These are phyloP conservation scores for Datura wrightii DNA, from an alignment of 257 asterid species.

Conservation along the genomic window DNA sequence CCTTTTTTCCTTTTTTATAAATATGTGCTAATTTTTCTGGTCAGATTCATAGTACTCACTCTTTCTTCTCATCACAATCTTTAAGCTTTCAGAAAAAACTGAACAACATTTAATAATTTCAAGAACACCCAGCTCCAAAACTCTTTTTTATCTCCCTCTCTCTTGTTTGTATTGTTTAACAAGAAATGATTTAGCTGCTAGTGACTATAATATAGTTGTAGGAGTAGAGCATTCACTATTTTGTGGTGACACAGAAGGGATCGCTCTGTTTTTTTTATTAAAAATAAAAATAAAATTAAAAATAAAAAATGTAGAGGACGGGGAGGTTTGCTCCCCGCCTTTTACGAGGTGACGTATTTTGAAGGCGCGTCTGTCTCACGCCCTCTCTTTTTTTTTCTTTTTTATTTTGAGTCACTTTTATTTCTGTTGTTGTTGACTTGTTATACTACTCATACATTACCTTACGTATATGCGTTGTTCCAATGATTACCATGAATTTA, in stretches of 20 bases:
- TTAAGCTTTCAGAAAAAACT: too few relatives aligned
- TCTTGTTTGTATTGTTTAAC: not conserved
- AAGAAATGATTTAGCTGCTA: constrained; percentile 20
- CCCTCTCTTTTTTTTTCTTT: not conserved
- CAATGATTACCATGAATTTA: constrained; percentile 11
- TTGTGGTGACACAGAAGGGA: constrained; percentile 28
- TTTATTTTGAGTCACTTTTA: too few relatives aligned
- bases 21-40: constrained; percentile 2
- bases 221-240: too few relatives aligned
- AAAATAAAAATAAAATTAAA: too few relatives aligned
- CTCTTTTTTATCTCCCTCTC: not conserved
- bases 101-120: not conserved
- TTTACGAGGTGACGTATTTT: constrained; percentile 47
- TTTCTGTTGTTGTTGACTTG: not conserved
- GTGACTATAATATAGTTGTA: not conserved
- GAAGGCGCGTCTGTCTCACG: not conserved
- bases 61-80: not conserved
- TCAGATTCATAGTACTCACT: constrained; percentile 35
- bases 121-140: constrained; percentile 3
- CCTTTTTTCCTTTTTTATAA: constrained; percentile 21
- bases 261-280: not conserved
- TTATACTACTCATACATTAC: not conserved
- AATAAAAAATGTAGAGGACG: constrained; percentile 24
- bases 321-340: constrained; percentile 47
- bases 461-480: not conserved